These are phyloP conservation scores for Castanopsis chinensis DNA, from an alignment of 306 rosid genomes.

Conservation along the genomic window DNA sequence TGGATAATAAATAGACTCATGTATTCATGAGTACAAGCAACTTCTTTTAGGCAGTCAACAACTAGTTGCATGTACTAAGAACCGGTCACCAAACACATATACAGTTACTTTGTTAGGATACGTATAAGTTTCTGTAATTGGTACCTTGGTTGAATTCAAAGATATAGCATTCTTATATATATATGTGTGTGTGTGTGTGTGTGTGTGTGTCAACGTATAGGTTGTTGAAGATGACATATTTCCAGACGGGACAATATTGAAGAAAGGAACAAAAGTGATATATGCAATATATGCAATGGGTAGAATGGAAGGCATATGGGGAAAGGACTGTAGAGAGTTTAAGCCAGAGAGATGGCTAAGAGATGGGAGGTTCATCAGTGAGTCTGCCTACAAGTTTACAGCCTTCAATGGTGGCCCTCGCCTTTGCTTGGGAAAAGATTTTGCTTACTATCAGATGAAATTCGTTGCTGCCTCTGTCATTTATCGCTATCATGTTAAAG, in stretches of 20 bases:
- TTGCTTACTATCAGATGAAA: conserved; percentile 93
- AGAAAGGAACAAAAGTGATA: conserved; percentile 77
- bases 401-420: conserved; percentile 97
- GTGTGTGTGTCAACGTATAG: conserved; percentile 18
- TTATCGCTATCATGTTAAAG: conserved; percentile 54
- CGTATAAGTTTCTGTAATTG: no score
- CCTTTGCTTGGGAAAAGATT: conserved; percentile 83
- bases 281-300: conserved; percentile 91
- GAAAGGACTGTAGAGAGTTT: conserved; percentile 70
- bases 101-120: no score
- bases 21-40: no score
- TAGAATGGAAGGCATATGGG: conserved; percentile 81
- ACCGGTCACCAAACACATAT: no score
- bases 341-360: conserved; percentile 86
- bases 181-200: neutral
- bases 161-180: no score
- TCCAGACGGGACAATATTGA: conserved; percentile 74
- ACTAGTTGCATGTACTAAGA: no score
- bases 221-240: conserved; percentile 64
- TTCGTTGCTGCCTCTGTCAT: conserved; percentile 74
- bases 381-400: conserved; percentile 80
- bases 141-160: no score
- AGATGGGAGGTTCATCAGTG: conserved; percentile 69
- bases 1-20: no score
- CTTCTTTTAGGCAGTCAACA: no score